Conservation (phyloP, 352 stramenopile genomes). For the Pythium dissotocum region DNA sequence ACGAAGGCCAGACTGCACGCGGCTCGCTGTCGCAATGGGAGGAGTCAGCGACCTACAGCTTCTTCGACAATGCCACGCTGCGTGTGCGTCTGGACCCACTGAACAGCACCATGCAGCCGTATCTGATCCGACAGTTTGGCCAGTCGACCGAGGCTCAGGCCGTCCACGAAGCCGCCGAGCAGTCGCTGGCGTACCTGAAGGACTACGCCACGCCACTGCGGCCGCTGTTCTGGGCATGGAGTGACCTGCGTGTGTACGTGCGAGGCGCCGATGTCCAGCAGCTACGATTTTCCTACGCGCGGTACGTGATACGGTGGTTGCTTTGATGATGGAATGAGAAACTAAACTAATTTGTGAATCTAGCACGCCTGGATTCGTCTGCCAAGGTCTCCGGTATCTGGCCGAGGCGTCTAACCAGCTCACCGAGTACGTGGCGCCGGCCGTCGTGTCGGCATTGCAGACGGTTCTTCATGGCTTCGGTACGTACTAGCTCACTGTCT, state of each 20-base stretch:
- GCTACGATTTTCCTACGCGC: conserved; percentile 55
- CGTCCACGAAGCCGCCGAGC: conserved; percentile 54
- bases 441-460: conserved; percentile 44
- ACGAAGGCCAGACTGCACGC: conserved; percentile 45
- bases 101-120: conserved; percentile 72
- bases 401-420: conserved; percentile 45
- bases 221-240: conserved; percentile 81
- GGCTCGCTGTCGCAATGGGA: conserved; percentile 53
- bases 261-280: conserved; percentile 45
- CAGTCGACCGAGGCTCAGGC: conserved; percentile 60
- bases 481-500: conserved; percentile 28
- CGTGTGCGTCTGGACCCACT: conserved; percentile 69
- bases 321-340: neutral
- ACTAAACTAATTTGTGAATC: conserved; percentile 5
- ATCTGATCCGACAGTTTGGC: conserved; percentile 61
- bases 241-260: conserved; percentile 66
- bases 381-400: conserved; percentile 48
- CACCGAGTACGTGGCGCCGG: conserved; percentile 37
- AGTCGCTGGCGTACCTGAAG: conserved; percentile 51
- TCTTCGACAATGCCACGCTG: conserved; percentile 75
- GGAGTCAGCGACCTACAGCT: conserved; percentile 70
- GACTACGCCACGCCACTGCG: conserved; percentile 57
- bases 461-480: conserved; percentile 39
- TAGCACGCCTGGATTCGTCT: conserved; percentile 58
- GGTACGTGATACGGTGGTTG: conserved; percentile 27